Evolutionary conservation across 495 filamentous ascomycete species (phyloP), one percentile per base, ranked within the genome.

Genomic region (Patellaria atrata): DNA sequence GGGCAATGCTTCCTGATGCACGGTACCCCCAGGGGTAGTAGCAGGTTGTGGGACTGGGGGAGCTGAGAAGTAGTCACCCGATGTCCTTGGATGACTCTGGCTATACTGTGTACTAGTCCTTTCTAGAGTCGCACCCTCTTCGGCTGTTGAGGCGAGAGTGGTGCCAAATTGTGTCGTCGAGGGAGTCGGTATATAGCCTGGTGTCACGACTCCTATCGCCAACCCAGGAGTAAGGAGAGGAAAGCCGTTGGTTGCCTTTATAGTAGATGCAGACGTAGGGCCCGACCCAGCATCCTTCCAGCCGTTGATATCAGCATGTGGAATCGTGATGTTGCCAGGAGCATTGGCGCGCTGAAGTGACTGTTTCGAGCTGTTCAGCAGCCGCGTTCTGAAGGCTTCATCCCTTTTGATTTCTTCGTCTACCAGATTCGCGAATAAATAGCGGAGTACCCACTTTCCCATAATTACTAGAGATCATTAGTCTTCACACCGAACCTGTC

Each of bases 381-480:
- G 63, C 29, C 68, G 61, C 21, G 70, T 63, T 20, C 91, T 71
- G 52, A 79, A 79, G 6, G 58, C 57, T 49, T 75, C 71, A 50
- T 97, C 89, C 22, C 82, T 74, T 36, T 68, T 68, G 43, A 91
- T 78, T 56, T 94, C 80, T 54, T 92, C 83, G 39, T 87, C 79
- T 27, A 96, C 82, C 26, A 97, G 64, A 24, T 77, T 79, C 15
- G 75, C 75, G 55, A 97, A 97, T 1, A 97, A 69, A 57, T 93
- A 93, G 30, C 89, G 74, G 27, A 97, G 65, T 34, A 96, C 70
- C 89, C 89, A 97, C 64, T 92, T 94, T 3, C 89, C 89, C 33
- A 96, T 73, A 54, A 94, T 96, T 51, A 97, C 84, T 93, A 25
- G 10, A 33, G 32, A 31, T 11, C 5, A 9, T 46, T 18, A 50